Percentiles rank a stretch among this genome's conserved stretches.
These are phyloP conservation scores for Dictyostelium brefeldianum DNA, from an alignment of 78 protist species.

Conservation along the genomic window DNA sequence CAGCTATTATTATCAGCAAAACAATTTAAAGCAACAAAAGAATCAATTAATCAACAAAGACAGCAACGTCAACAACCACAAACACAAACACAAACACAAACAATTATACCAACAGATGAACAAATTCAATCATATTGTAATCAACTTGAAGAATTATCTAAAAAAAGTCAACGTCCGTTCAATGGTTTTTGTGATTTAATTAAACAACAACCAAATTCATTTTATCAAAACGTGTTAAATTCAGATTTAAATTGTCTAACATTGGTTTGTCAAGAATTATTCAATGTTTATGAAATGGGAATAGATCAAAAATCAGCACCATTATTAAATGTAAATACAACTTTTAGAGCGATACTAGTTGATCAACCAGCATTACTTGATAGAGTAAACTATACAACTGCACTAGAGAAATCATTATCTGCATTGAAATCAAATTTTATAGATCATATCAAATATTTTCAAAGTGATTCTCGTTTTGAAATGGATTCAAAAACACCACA, in stretches of 20 bases:
- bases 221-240: neutral
- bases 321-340: neutral
- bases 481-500: too few species aligned
- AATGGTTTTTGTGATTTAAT: constrained; percentile 6
- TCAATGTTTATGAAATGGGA: neutral
- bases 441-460: neutral
- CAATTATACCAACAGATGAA: too few species aligned
- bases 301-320: neutral
- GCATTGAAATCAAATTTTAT: neutral
- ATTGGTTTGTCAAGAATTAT: neutral
- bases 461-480: neutral
- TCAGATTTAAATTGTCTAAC: neutral
- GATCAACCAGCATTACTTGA: neutral
- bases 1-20: neutral
- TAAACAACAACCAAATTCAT: neutral
- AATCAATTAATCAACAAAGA: neutral
- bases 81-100: neutral
- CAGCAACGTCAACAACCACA: neutral
- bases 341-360: neutral
- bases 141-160: neutral
- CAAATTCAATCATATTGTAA: neutral
- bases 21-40: neutral
- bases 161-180: neutral
- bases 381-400: neutral
- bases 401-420: neutral